Conservation (phyloP, 257 asterid species). For the Coffea eugenioides region DNA sequence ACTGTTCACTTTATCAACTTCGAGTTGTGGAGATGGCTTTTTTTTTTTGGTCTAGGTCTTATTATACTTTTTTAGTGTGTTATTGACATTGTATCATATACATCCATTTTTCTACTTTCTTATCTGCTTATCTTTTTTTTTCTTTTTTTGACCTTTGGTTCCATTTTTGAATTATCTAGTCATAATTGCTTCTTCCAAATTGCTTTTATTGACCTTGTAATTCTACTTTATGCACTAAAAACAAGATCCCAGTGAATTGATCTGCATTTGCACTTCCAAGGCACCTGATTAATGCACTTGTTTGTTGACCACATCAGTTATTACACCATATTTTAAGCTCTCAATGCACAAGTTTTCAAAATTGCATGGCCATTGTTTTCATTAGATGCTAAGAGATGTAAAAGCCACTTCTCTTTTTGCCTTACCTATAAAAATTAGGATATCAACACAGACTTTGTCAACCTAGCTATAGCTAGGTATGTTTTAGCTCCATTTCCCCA, state of each 20-base stretch:
- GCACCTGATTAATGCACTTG: too few species aligned
- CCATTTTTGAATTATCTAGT: background rate
- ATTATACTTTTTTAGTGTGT: background rate
- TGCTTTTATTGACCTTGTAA: background rate
- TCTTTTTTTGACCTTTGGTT: background rate
- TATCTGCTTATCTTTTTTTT: background rate
- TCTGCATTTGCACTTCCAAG: too few species aligned
- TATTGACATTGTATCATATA: background rate
- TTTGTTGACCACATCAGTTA: too few species aligned
- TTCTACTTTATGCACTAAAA: background rate
- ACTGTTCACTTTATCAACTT: background rate
- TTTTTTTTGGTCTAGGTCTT: background rate
- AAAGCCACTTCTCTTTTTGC: background rate
- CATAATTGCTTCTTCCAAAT: background rate
- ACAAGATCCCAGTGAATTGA: too few species aligned
- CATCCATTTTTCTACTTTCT: background rate
- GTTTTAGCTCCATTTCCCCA: background rate
- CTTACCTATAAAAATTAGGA: background rate
- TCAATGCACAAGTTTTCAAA: background rate
- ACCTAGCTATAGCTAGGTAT: background rate
- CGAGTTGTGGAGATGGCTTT: background rate
- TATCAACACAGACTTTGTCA: background rate
- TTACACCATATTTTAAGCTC: too few species aligned
- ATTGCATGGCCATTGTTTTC: background rate
- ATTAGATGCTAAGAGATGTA: background rate